Evolutionary conservation across 1,284 basidiomycete genomes (phyloP).

Genomic region (Marasmius sp.): DNA sequence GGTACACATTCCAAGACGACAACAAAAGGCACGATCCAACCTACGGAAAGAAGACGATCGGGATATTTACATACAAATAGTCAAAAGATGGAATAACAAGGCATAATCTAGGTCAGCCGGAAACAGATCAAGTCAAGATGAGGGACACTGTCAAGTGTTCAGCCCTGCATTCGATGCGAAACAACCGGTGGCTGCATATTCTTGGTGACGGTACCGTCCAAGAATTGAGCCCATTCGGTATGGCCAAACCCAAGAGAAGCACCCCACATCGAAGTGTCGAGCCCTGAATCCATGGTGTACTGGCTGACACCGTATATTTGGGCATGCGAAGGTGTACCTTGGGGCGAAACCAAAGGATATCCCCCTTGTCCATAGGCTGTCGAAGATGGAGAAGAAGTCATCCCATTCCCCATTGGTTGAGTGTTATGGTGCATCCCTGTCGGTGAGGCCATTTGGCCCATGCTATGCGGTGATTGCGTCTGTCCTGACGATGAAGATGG

Average conservation of each 20-base stretch:
- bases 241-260: conserved; percentile 60
- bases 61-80: background rate
- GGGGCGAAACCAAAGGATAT: background rate
- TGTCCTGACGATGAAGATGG: conserved; percentile 16
- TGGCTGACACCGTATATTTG: conserved; percentile 22
- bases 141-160: background rate
- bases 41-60: background rate
- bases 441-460: conserved; percentile 18
- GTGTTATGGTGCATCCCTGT: background rate
- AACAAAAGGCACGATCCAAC: background rate
- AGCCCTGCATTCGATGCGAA: conserved; percentile 11
- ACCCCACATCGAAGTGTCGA: conserved; percentile 57
- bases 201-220: conserved; percentile 18
- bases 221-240: conserved; percentile 54
- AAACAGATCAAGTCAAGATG: background rate
- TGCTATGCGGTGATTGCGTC: conserved; percentile 16
- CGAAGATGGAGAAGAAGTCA: conserved; percentile 1
- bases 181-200: conserved; percentile 2
- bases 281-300: conserved; percentile 41
- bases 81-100: background rate
- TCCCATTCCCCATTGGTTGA: background rate
- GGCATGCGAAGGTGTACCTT: background rate
- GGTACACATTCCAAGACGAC: background rate
- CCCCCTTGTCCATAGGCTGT: background rate
- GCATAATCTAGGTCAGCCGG: background rate